Conservation (phyloP, 2,329 filamentous ascomycete species). For the Scleromitrula shiraiana region DNA sequence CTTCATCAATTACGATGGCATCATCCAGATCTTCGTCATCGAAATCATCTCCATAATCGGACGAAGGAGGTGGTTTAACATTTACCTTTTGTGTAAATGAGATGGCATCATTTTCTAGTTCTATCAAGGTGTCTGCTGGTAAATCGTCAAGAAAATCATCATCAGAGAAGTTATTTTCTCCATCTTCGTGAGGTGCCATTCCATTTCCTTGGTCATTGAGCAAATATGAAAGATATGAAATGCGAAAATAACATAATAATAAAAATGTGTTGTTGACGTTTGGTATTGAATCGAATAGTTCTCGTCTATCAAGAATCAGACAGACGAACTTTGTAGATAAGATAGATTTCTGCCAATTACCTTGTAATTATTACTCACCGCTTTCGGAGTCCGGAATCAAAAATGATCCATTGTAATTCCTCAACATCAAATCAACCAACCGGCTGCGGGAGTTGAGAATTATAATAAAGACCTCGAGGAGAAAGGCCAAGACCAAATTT, state of each 20-base stretch:
- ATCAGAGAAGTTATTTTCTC: slow-evolving; percentile 54
- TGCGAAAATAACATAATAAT: neutral
- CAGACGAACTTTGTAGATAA: too few relatives aligned
- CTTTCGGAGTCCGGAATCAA: slow-evolving; percentile 5
- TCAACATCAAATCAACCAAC: too few relatives aligned
- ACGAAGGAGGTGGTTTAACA: slow-evolving; percentile 23
- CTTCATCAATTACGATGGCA: slow-evolving; percentile 40
- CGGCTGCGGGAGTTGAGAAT: too few relatives aligned
- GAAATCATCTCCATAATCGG: slow-evolving; percentile 32
- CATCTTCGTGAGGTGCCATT: slow-evolving; percentile 31
- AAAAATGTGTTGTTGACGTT: neutral
- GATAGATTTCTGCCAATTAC: slow-evolving; percentile 4
- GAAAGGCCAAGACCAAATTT: too few relatives aligned
- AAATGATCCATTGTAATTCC: too few relatives aligned
- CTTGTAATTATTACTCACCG: too few relatives aligned
- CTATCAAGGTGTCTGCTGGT: slow-evolving; percentile 47
- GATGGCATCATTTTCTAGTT: slow-evolving; percentile 57
- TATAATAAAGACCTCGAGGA: too few relatives aligned
- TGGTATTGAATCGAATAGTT: neutral
- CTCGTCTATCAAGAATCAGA: neutral
- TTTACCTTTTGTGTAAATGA: slow-evolving; percentile 39
- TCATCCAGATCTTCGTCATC: slow-evolving; percentile 42
- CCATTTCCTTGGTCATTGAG: slow-evolving; percentile 28
- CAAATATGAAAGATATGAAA: neutral
- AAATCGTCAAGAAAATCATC: slow-evolving; percentile 58